phyloP scores from a whole-genome alignment of 495 filamentous ascomycete species.

The Penicillium pulvis region DNA sequence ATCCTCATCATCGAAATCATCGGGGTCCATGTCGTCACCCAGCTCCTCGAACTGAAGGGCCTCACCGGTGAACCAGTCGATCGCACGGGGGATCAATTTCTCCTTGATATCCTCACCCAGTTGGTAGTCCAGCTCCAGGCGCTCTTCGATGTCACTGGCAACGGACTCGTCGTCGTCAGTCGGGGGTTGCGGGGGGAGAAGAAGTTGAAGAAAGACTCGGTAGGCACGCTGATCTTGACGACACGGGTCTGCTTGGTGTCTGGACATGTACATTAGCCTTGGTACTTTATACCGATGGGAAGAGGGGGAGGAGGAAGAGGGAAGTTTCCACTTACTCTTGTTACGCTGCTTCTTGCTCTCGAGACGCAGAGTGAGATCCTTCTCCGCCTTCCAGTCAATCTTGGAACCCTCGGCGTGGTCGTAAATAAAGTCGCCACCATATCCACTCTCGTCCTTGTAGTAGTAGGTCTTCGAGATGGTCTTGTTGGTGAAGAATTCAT shows the following conservation, averaged over 20 bases:
- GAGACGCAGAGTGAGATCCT: constrained; percentile 89
- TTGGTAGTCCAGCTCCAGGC: constrained; percentile 97
- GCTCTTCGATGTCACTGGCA: constrained; percentile 91
- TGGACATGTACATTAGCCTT: constrained; percentile 44
- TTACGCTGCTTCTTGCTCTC: constrained; percentile 99
- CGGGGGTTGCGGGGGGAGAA: constrained; percentile 90
- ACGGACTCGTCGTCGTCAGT: constrained; percentile 74
- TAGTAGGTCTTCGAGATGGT: constrained; percentile 97
- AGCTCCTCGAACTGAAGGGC: constrained; percentile 96
- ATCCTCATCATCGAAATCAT: constrained; percentile 83
- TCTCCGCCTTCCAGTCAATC: constrained; percentile 93
- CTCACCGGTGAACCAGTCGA: constrained; percentile 99
- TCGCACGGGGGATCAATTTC: constrained; percentile 97
- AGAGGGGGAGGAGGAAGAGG: not conserved
- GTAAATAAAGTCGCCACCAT: constrained; percentile 99
- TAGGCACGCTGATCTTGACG: constrained; percentile 98
- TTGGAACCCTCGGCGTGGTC: constrained; percentile 97
- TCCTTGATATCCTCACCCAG: constrained; percentile 99
- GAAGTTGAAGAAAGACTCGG: constrained; percentile 99
- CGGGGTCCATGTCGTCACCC: constrained; percentile 82
- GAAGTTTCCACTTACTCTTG: constrained; percentile 73
- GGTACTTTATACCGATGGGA: not conserved
- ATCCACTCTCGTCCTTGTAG: constrained; percentile 98
- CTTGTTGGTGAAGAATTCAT: constrained; percentile 97
- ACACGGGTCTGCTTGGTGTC: constrained; percentile 98